phyloP scores from a whole-genome alignment of 495 filamentous ascomycete genomes.

The Trichoderma parareesei region DNA sequence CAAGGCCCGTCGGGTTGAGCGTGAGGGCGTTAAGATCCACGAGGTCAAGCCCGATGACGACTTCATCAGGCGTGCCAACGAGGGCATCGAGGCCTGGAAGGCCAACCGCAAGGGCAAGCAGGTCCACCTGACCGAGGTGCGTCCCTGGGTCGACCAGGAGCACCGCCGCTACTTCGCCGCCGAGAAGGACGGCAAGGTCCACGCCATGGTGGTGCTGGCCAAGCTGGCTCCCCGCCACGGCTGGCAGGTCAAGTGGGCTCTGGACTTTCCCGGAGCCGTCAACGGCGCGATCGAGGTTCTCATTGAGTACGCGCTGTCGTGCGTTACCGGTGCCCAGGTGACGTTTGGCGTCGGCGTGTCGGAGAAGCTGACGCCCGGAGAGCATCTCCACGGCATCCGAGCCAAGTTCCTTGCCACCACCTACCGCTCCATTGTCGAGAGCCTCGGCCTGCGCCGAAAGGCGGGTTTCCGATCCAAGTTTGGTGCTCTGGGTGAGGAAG shows the following conservation, averaged over 20 bases:
- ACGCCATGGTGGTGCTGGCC: conserved; percentile 64
- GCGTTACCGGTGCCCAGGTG: conserved; percentile 49
- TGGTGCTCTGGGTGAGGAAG: conserved; percentile 64
- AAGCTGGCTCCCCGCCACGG: conserved; percentile 67
- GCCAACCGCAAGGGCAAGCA: conserved; percentile 65
- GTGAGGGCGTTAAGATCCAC: conserved; percentile 66
- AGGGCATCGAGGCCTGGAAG: conserved; percentile 71
- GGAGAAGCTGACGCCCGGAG: conserved; percentile 56
- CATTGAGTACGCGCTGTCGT: conserved; percentile 68
- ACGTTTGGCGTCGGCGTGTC: conserved; percentile 77
- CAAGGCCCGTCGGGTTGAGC: conserved; percentile 62
- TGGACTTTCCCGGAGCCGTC: conserved; percentile 74
- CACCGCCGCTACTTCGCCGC: conserved; percentile 81
- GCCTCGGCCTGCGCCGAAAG: conserved; percentile 72
- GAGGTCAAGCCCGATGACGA: conserved; percentile 55
- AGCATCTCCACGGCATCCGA: conserved; percentile 65
- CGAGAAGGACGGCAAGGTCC: conserved; percentile 54
- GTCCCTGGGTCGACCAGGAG: conserved; percentile 66
- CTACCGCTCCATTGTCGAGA: conserved; percentile 67
- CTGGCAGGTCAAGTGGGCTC: conserved; percentile 81
- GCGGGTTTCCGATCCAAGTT: conserved; percentile 83
- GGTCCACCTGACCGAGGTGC: conserved; percentile 77
- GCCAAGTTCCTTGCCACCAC: conserved; percentile 67
- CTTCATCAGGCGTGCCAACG: conserved; percentile 54
- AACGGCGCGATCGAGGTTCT: conserved; percentile 73